Evolutionary conservation across 371 early-diverging fungal genomes (phyloP).

Genomic region (Mucor mucedo): DNA sequence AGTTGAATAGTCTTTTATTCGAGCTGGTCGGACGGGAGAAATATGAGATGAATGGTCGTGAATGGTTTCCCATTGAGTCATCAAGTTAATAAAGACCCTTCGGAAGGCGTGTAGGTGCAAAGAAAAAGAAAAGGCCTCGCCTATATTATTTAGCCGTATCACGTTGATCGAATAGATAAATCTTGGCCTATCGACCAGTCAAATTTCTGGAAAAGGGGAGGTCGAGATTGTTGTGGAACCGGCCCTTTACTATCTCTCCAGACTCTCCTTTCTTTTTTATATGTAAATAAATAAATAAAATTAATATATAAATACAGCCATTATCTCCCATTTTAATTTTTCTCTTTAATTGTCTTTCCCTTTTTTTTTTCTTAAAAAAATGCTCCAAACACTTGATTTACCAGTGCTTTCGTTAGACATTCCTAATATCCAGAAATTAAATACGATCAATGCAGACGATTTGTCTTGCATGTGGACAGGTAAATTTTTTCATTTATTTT

Average conservation of each 20-base stretch:
- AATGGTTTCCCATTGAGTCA: constrained; percentile 19
- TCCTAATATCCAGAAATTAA: constrained; percentile 46
- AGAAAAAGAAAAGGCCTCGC: too few relatives aligned
- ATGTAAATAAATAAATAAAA: background rate
- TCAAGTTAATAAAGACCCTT: background rate
- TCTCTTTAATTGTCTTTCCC: background rate
- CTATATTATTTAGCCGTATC: too few relatives aligned
- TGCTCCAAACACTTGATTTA: constrained; percentile 43
- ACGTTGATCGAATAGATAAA: too few relatives aligned
- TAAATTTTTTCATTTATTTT: constrained; percentile 10
- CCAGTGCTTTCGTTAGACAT: constrained; percentile 52
- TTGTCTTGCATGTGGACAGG: constrained; percentile 57
- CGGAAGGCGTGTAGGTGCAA: too few relatives aligned
- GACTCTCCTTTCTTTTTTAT: background rate
- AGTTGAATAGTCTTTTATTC: constrained; percentile 7
- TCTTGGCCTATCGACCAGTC: too few relatives aligned
- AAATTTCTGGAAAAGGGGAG: background rate
- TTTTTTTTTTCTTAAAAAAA: constrained; percentile 15
- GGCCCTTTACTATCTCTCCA: background rate
- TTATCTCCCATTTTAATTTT: background rate
- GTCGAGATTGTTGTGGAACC: background rate
- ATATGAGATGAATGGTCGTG: constrained; percentile 15
- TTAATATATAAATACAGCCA: background rate
- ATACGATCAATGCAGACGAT: constrained; percentile 41
- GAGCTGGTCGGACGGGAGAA: constrained; percentile 1